Conservation (phyloP, 371 early-diverging fungal genomes). For the Umbelopsis sp. region DNA sequence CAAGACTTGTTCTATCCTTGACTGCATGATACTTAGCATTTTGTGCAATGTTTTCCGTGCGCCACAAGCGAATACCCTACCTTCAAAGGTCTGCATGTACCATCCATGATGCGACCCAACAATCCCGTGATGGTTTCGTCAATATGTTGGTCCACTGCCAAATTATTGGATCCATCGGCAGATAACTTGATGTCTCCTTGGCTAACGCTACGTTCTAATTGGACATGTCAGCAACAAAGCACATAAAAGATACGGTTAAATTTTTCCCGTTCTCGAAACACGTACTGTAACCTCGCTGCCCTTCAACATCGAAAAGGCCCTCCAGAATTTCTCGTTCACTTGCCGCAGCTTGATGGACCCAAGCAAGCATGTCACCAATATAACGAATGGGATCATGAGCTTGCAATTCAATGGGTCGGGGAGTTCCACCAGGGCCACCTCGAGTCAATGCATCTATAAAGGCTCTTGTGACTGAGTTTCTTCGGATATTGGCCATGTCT, state of each 20-base stretch:
- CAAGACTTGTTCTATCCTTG: constrained; percentile 80
- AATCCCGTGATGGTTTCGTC: constrained; percentile 49
- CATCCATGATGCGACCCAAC: constrained; percentile 75
- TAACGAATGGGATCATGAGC: constrained; percentile 91
- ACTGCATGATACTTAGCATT: constrained; percentile 32
- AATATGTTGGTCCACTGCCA: constrained; percentile 21
- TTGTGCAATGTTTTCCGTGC: neutral
- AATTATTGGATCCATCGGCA: constrained; percentile 7
- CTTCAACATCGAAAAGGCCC: constrained; percentile 56
- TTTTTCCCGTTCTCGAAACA: neutral
- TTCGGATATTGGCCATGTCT: constrained; percentile 74
- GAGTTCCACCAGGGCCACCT: constrained; percentile 86
- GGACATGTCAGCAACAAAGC: neutral
- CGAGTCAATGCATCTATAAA: constrained; percentile 83
- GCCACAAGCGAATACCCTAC: constrained; percentile 30
- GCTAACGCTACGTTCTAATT: neutral
- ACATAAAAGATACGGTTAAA: neutral
- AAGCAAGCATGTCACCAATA: constrained; percentile 94
- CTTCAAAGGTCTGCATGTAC: constrained; percentile 76
- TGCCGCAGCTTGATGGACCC: constrained; percentile 92
- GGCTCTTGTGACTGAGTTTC: constrained; percentile 69
- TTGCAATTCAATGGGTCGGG: constrained; percentile 90
- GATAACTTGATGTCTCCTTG: neutral
- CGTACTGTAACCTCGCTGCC: neutral
- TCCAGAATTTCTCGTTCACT: constrained; percentile 89